Percentiles rank a stretch among this genome's conserved stretches.
Conservation (phyloP, 495 filamentous ascomycete genomes). For the Aspergillus funiculosus region DNA sequence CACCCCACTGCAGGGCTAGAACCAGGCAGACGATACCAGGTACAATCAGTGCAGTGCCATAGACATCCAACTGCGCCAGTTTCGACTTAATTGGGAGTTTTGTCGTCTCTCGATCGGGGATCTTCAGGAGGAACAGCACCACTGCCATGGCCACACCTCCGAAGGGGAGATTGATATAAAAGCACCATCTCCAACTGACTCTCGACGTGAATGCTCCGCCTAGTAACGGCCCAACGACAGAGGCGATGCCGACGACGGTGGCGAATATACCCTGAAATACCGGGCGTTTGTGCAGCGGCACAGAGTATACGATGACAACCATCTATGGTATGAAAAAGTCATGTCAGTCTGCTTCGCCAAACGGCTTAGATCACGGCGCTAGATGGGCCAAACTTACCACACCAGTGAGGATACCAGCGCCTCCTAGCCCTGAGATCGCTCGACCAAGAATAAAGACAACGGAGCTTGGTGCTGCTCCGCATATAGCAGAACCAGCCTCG, state of each 20-base stretch:
- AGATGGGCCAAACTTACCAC: conserved; percentile 2
- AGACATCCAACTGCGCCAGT: conserved; percentile 25
- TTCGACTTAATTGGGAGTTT: conserved; percentile 17
- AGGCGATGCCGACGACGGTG: conserved; percentile 63
- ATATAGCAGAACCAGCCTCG: conserved; percentile 66
- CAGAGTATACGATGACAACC: conserved; percentile 26
- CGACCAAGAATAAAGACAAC: conserved; percentile 69
- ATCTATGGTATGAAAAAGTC: no score
- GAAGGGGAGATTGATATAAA: conserved; percentile 69
- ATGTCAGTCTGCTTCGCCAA: no score
- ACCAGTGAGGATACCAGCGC: conserved; percentile 52
- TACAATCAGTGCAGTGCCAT: conserved; percentile 26
- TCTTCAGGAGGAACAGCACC: conserved; percentile 49
- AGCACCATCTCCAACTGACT: conserved; percentile 75
- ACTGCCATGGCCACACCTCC: conserved; percentile 51
- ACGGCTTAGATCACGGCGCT: no score
- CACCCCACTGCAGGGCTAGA: conserved; percentile 40
- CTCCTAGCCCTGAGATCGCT: conserved; percentile 68
- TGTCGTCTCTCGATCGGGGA: conserved; percentile 16
- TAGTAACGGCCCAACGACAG: conserved; percentile 58
- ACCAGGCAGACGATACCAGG: conserved; percentile 32
- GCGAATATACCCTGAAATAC: conserved; percentile 59
- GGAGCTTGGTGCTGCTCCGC: conserved; percentile 64
- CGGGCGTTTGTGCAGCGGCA: conserved; percentile 59
- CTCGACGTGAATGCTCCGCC: conserved; percentile 52